A percentile compares a stretch with the other conserved stretches of the same genome.
These are phyloP conservation scores for Poronia punctata DNA, from an alignment of 495 filamentous ascomycete species.

Conservation along the genomic window DNA sequence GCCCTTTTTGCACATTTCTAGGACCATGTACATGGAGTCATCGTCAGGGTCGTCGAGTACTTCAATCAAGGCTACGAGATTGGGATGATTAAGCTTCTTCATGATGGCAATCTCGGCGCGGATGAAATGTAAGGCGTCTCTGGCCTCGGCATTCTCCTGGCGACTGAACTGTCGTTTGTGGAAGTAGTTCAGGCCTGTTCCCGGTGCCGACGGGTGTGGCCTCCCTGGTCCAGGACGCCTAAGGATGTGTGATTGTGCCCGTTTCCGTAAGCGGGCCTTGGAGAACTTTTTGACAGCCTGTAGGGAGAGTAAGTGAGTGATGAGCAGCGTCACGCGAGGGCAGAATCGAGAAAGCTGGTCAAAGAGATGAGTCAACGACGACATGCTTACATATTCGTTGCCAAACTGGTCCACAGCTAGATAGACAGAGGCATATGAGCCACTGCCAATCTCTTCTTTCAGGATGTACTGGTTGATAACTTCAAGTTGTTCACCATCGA, in stretches of 20 bases:
- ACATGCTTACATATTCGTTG: conserved; percentile 82
- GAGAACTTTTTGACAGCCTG: conserved; percentile 98
- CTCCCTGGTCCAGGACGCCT: conserved; percentile 37
- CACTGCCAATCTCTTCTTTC: conserved; percentile 89
- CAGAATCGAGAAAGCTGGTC: too few species aligned
- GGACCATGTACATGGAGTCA: conserved; percentile 95
- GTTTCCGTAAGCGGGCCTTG: conserved; percentile 84
- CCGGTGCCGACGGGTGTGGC: conserved; percentile 35
- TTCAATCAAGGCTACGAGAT: conserved; percentile 87
- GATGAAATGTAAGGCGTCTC: conserved; percentile 80
- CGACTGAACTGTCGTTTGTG: conserved; percentile 23
- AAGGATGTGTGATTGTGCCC: conserved; percentile 85
- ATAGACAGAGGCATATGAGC: conserved; percentile 93
- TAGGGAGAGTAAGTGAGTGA: conserved; percentile 8
- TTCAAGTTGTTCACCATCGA: conserved; percentile 67
- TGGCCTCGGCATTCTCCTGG: conserved; percentile 49
- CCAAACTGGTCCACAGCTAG: conserved; percentile 86
- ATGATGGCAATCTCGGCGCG: conserved; percentile 97
- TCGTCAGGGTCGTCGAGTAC: conserved; percentile 93
- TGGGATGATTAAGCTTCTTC: conserved; percentile 94
- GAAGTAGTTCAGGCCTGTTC: conserved; percentile 25
- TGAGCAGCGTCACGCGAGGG: too few species aligned
- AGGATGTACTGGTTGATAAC: conserved; percentile 93
- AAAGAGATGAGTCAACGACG: too few species aligned
- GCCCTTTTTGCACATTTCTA: conserved; percentile 98